Base-by-base conservation (phyloP, 202 grass and related monocot genomes). In the Sporobolus alterniflorus region DNA sequence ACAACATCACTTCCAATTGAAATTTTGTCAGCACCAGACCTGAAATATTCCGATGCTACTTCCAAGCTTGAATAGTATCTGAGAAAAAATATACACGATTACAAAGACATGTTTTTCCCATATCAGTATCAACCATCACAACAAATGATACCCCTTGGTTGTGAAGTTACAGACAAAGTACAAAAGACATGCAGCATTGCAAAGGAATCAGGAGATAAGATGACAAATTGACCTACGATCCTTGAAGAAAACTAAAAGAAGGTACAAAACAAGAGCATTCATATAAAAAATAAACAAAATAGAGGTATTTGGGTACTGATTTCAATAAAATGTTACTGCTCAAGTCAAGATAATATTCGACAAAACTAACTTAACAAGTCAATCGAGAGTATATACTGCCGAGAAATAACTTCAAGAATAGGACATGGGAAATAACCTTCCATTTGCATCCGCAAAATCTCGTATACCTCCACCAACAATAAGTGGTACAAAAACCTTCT, bases 11-110 rank as follows among this genome's bases (percentile, higher is more conserved):
- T 96, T 83, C 96, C 96, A 69, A 99, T 88, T 78, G 93, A 99
- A 84, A 96, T 80, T 88, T 99, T 99, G 89, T 99, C 96, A 80
- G 93, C 96, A 74, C 96, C 93, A 47, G 96, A 99, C 74, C 93
- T 99, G 66, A 99, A 99, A 88, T 99, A 99, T 84, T 99, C 91
- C 51, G 96, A 99, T 48, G 96, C 96, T 26, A 99, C 96, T 90
- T 99, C 96, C 69, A 99, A 86, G 85, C 96, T 99, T 69, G 96
- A 96, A 88, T 99, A 99, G 63, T 99, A 92, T 80, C 96, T 99
- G 78, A 16, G 44, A 84, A 29, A 48, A 84, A 82, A 85, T 5
- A 70, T 80, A 31, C 26, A 82, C 21, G 5, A 59, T 70, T 67
- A 87, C 25, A 59, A 26, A 30, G 40, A 24, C 4, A 78, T 48